phyloP scores from a whole-genome alignment of 2,329 filamentous ascomycete species.

The Westerdykella sp. region DNA sequence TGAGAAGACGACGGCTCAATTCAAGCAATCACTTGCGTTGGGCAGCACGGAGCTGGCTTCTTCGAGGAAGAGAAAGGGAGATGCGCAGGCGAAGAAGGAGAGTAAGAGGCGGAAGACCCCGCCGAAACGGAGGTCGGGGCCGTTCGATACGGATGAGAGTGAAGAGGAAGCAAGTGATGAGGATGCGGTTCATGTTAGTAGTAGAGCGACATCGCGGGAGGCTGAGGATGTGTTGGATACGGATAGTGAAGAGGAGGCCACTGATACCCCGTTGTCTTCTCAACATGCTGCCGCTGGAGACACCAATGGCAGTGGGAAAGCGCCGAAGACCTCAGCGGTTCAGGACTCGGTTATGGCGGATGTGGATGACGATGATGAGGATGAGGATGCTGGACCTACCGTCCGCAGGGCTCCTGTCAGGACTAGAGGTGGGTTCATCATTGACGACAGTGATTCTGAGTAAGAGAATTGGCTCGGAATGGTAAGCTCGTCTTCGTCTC shows the following conservation, averaged over 20 bases:
- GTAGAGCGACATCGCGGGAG: slow-evolving; percentile 21
- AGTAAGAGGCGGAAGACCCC: slow-evolving; percentile 30
- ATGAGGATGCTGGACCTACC: slow-evolving; percentile 37
- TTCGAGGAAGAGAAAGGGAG: slow-evolving; percentile 32
- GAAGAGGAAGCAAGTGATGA: slow-evolving; percentile 16
- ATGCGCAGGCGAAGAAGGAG: slow-evolving; percentile 13
- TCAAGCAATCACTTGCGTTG: slow-evolving; percentile 42
- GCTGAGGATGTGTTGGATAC: slow-evolving; percentile 9
- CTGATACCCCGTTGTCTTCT: slow-evolving; percentile 39
- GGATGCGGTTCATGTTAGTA: slow-evolving; percentile 19
- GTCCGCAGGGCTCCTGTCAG: slow-evolving; percentile 32
- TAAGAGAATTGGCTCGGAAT: slow-evolving; percentile 9
- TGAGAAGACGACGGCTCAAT: slow-evolving; percentile 47
- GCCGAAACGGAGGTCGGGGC: slow-evolving; percentile 20
- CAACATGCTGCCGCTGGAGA: slow-evolving; percentile 21
- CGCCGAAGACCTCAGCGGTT: slow-evolving; percentile 5
- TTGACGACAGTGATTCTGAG: slow-evolving; percentile 41
- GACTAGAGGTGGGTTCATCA: slow-evolving; percentile 39
- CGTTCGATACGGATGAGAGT: slow-evolving; percentile 25
- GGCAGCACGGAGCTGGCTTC: slow-evolving; percentile 32
- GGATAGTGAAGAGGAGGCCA: slow-evolving; percentile 27
- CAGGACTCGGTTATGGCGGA: slow-evolving; percentile 25
- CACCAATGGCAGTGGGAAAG: slow-evolving; percentile 4
- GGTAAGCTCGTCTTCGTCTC: not conserved
- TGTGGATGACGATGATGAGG: slow-evolving; percentile 30